Conservation (phyloP, 2,329 filamentous ascomycete species). For the Aspergillus uvarum region DNA sequence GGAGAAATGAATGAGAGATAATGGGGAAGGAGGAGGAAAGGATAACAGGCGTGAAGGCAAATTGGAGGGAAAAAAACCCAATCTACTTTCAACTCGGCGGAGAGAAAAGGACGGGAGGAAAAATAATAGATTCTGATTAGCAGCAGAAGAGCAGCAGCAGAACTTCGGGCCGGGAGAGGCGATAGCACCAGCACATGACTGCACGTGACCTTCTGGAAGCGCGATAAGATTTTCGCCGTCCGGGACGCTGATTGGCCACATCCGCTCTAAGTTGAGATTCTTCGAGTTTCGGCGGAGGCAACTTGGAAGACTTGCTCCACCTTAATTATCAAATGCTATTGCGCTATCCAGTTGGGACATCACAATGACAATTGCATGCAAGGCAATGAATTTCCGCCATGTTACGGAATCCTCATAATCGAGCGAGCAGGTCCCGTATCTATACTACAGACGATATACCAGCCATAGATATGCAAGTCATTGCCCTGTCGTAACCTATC, state of each 20-base stretch:
- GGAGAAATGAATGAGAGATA: constrained; percentile 19
- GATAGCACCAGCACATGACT: constrained; percentile 18
- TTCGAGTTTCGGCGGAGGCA: background rate
- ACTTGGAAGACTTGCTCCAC: too few species aligned
- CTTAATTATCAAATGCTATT: too few species aligned
- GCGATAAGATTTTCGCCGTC: background rate
- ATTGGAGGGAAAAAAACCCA: background rate
- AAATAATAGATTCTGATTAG: constrained; percentile 4
- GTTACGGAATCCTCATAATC: too few species aligned
- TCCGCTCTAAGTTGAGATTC: background rate
- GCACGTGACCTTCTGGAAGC: constrained; percentile 15
- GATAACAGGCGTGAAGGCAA: constrained; percentile 8
- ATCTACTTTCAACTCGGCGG: constrained; percentile 10
- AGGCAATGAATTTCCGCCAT: too few species aligned
- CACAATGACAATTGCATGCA: too few species aligned
- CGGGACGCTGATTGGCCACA: constrained; percentile 5
- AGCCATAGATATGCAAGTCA: background rate
- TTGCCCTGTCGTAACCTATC: background rate
- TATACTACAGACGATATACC: too few species aligned
- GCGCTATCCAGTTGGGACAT: too few species aligned
- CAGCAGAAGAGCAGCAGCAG: background rate
- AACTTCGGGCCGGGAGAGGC: background rate
- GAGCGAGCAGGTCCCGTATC: too few species aligned
- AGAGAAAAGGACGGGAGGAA: constrained; percentile 22
- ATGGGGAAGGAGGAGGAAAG: constrained; percentile 15